Evolutionary conservation across 2,329 filamentous ascomycete species (phyloP).

Genomic region (Botrytis paeoniae): DNA sequence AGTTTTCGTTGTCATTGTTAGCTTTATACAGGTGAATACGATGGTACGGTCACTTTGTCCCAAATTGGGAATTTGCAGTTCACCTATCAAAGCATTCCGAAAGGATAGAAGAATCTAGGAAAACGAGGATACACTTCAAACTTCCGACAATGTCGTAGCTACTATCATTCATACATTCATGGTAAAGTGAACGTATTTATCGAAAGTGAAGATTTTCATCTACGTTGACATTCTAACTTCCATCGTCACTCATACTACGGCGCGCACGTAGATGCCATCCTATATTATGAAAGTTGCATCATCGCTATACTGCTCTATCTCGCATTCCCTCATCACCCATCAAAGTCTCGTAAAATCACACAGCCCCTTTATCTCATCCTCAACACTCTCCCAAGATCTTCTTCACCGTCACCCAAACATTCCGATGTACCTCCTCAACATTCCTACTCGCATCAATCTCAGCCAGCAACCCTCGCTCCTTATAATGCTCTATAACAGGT

Average conservation of each 20-base stretch:
- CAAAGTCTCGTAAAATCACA: neutral
- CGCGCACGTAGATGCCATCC: neutral
- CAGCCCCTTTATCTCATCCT: neutral
- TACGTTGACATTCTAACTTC: neutral
- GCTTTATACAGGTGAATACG: neutral
- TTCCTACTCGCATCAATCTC: slow-evolving; percentile 4
- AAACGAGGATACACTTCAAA: neutral
- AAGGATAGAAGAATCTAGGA: neutral
- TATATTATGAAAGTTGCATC: neutral
- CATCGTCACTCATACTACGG: neutral
- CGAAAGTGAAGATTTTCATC: neutral
- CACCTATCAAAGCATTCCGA: neutral
- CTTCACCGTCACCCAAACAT: neutral
- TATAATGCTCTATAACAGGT: slow-evolving; percentile 11
- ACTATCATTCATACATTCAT: neutral
- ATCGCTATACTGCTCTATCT: neutral
- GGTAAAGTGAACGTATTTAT: neutral
- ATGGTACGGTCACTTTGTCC: neutral
- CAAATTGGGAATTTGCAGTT: neutral
- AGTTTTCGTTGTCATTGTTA: neutral
- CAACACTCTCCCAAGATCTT: neutral
- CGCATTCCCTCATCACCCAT: neutral
- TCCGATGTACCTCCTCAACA: neutral
- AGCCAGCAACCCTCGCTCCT: neutral
- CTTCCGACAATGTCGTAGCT: neutral